These are phyloP conservation scores for Penicillium sp. DNA, from an alignment of 2,329 filamentous ascomycete species.

Conservation along the genomic window DNA sequence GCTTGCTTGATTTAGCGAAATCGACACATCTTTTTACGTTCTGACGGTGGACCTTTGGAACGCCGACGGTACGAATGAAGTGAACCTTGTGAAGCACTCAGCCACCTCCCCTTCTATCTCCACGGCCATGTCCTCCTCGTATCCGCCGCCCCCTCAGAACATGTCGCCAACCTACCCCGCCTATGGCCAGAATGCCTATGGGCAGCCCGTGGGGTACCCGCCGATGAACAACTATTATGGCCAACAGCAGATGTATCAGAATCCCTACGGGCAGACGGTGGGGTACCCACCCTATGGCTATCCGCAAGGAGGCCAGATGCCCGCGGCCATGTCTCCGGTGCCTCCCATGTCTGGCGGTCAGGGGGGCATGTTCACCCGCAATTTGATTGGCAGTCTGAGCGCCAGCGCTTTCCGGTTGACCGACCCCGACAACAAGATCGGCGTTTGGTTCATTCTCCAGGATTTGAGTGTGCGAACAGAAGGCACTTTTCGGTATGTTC, in stretches of 20 bases:
- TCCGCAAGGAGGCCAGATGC: slow-evolving; percentile 27
- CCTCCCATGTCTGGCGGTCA: slow-evolving; percentile 43
- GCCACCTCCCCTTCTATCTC: slow-evolving; percentile 69
- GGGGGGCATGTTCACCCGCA: slow-evolving; percentile 85
- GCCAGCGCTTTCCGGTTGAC: slow-evolving; percentile 81
- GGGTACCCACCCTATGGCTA: slow-evolving; percentile 31
- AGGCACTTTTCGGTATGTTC: slow-evolving; percentile 71
- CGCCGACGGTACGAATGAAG: slow-evolving; percentile 54
- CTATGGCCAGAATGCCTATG: slow-evolving; percentile 38
- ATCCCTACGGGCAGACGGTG: slow-evolving; percentile 29
- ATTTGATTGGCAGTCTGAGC: slow-evolving; percentile 85
- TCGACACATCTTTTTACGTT: slow-evolving; percentile 62
- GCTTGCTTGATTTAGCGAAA: slow-evolving; percentile 50
- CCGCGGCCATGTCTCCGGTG: slow-evolving; percentile 32
- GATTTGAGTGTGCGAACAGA: slow-evolving; percentile 93
- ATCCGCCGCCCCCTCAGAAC: slow-evolving; percentile 47
- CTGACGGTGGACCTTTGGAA: slow-evolving; percentile 66
- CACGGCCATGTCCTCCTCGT: slow-evolving; percentile 72
- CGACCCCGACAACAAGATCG: slow-evolving; percentile 71
- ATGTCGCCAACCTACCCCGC: slow-evolving; percentile 32
- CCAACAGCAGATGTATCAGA: slow-evolving; percentile 31
- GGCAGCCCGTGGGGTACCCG: slow-evolving; percentile 35
- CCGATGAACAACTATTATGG: slow-evolving; percentile 34
- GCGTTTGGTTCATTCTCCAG: slow-evolving; percentile 95
- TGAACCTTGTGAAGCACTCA: slow-evolving; percentile 63